Evolutionary conservation across 1,284 basidiomycete genomes (phyloP).

Genomic region (Ganoderma meredithae): DNA sequence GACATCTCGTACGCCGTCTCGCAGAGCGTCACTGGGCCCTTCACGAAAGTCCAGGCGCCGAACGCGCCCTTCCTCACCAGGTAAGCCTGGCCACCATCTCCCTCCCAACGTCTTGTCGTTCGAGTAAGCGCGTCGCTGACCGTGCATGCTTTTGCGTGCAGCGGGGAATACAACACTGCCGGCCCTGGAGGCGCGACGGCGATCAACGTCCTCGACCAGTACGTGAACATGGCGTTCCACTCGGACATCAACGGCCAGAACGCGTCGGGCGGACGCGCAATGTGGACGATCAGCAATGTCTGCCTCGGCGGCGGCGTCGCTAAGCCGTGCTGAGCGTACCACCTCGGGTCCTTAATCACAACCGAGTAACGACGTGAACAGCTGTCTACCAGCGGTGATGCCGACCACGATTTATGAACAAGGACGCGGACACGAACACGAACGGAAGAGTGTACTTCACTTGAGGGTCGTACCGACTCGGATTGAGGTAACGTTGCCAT

Average conservation of each 20-base stretch:
- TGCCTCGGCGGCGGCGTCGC: slow-evolving; percentile 12
- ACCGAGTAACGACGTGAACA: neutral
- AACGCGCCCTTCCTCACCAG: slow-evolving; percentile 17
- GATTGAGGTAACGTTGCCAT: too few relatives aligned
- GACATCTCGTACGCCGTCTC: slow-evolving; percentile 37
- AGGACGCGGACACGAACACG: too few relatives aligned
- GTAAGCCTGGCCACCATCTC: neutral
- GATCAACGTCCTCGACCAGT: slow-evolving; percentile 19
- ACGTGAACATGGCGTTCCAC: slow-evolving; percentile 21
- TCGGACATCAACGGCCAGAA: slow-evolving; percentile 17
- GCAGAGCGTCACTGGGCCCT: slow-evolving; percentile 33
- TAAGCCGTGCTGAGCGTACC: slow-evolving; percentile 2
- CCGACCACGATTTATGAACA: neutral
- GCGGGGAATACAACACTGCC: neutral
- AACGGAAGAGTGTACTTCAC: too few relatives aligned
- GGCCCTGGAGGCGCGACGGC: too few relatives aligned
- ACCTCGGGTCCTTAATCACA: too few relatives aligned
- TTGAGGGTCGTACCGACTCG: too few relatives aligned
- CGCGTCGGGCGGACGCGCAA: slow-evolving; percentile 11
- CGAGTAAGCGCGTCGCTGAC: neutral
- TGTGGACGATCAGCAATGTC: slow-evolving; percentile 13
- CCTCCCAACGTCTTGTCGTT: neutral
- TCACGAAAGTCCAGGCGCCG: slow-evolving; percentile 29
- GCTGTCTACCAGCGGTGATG: neutral
- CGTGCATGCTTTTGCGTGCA: neutral